phyloP scores from a whole-genome alignment of 164 flowering plant genomes.

The Litsea cubeba region DNA sequence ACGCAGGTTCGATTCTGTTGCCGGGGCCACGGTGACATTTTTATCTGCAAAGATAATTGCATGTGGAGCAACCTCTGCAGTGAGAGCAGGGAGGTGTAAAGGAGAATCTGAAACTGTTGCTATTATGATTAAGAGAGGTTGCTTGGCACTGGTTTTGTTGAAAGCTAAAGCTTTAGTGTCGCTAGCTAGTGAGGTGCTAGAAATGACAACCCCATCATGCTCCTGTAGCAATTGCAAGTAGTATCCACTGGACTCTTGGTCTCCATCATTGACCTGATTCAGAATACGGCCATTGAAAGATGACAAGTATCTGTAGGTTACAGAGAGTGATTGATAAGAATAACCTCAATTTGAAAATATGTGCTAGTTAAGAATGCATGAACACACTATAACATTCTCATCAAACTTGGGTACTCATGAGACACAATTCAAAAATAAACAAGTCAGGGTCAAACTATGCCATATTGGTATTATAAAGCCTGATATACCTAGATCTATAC shows the following conservation, averaged over 20 bases:
- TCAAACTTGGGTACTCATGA: no score
- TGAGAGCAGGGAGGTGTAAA: conserved; percentile 19
- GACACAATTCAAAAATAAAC: no score
- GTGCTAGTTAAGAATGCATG: no score
- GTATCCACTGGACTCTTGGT: conserved; percentile 59
- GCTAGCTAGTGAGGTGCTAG: conserved; percentile 31
- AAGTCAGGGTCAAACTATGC: no score
- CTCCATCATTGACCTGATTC: conserved; percentile 55
- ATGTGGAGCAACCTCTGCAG: conserved; percentile 26
- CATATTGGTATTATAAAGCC: no score
- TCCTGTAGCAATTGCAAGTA: conserved; percentile 69
- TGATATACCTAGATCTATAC: no score
- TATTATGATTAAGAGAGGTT: conserved; percentile 55
- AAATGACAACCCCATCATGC: conserved; percentile 60
- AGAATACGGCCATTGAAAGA: conserved; percentile 60
- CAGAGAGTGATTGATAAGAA: background rate
- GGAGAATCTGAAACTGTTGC: conserved; percentile 27
- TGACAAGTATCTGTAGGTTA: conserved; percentile 54
- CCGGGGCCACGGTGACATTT: conserved; percentile 25
- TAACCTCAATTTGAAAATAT: no score
- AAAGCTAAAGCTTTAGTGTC: conserved; percentile 34
- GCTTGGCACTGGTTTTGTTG: conserved; percentile 71
- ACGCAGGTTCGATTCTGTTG: conserved; percentile 13
- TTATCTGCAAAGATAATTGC: conserved; percentile 44
- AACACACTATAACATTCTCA: no score